Evolutionary conservation across 1,284 basidiomycete genomes (phyloP).

Genomic region (Thecaphora thlaspeos): DNA sequence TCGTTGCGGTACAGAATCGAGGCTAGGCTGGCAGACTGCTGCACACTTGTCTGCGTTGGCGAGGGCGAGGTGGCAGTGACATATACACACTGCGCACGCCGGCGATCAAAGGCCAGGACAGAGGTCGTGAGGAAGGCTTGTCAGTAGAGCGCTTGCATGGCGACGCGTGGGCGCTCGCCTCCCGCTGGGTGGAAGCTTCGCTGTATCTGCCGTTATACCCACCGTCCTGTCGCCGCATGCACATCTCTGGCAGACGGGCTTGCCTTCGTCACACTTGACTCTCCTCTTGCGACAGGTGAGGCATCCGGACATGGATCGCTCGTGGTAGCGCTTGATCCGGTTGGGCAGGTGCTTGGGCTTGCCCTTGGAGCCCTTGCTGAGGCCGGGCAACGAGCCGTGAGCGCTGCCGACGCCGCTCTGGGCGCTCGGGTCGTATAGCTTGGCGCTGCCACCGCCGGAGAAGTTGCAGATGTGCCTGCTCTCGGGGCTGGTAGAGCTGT

Average conservation of each 20-base stretch:
- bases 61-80: background rate
- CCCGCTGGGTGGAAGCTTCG: too few species aligned
- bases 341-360: slow-evolving; percentile 29
- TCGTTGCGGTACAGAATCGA: background rate
- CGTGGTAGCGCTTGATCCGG: slow-evolving; percentile 32
- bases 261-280: slow-evolving; percentile 31
- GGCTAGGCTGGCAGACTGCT: background rate
- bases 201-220: too few species aligned
- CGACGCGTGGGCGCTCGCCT: too few species aligned
- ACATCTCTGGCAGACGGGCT: slow-evolving; percentile 22
- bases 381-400: slow-evolving; percentile 2
- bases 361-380: slow-evolving; percentile 23
- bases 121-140: too few species aligned
- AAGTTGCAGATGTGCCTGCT: too few species aligned
- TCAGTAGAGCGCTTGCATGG: too few species aligned
- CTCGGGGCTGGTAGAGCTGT: too few species aligned
- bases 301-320: slow-evolving; percentile 24
- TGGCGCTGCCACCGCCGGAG: too few species aligned
- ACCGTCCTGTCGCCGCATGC: slow-evolving; percentile 24
- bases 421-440: too few species aligned
- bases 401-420: too few species aligned
- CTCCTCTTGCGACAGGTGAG: slow-evolving; percentile 29
- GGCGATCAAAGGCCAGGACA: too few species aligned
- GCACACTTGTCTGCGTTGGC: background rate
- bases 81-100: slow-evolving; percentile 14